Evolutionary conservation across 1,284 basidiomycete species (phyloP).

Genomic region (Polyporus tsugae): DNA sequence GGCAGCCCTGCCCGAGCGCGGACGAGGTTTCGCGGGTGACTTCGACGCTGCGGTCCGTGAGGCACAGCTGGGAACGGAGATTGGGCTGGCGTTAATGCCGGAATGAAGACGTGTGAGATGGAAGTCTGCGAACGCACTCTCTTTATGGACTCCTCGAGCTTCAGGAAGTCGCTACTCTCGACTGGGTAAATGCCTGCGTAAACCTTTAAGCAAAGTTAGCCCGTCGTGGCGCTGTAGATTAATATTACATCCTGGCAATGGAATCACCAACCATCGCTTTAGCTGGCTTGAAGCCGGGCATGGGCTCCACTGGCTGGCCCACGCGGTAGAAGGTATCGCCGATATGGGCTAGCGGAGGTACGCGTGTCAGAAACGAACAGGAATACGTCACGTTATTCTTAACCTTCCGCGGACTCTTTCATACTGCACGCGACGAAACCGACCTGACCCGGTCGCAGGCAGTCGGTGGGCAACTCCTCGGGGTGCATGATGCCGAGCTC

Average conservation of each 20-base stretch:
- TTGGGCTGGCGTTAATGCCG: constrained; percentile 15
- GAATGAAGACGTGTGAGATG: constrained; percentile 18
- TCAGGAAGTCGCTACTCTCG: constrained; percentile 90
- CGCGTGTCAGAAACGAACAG: constrained; percentile 19
- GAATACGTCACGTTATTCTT: constrained; percentile 1
- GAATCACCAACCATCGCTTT: constrained; percentile 84
- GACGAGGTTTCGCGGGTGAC: constrained; percentile 93
- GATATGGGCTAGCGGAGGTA: constrained; percentile 70
- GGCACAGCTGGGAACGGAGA: constrained; percentile 64
- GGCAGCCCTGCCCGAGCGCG: constrained; percentile 94
- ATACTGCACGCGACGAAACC: constrained; percentile 95
- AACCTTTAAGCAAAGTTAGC: constrained; percentile 59
- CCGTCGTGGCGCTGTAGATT: constrained; percentile 4
- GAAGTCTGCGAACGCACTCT: constrained; percentile 60
- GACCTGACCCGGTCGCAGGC: constrained; percentile 88
- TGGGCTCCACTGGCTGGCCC: constrained; percentile 80
- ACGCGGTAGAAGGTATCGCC: constrained; percentile 92
- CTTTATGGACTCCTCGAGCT: constrained; percentile 96
- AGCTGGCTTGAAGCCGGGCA: constrained; percentile 93
- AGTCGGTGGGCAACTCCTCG: constrained; percentile 78
- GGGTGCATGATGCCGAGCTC: constrained; percentile 96
- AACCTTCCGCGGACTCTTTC: constrained; percentile 98
- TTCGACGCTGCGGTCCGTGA: constrained; percentile 92
- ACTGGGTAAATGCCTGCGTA: constrained; percentile 97
- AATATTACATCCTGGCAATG: background rate